Evolutionary conservation across 2,329 filamentous ascomycete genomes (phyloP).

Genomic region (Incumbomyces lentus): DNA sequence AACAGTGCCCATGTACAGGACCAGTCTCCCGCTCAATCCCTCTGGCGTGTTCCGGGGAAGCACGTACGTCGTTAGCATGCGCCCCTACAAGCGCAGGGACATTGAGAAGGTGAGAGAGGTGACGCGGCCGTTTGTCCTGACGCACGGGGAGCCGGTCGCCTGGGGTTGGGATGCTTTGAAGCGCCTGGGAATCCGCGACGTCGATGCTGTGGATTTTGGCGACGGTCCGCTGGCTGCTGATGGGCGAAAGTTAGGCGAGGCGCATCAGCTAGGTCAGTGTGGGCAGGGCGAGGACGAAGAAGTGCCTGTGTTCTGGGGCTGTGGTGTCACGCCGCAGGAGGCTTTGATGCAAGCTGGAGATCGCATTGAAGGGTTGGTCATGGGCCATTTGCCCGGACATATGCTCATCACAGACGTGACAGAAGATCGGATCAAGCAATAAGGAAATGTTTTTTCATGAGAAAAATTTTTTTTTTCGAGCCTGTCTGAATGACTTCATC

Average conservation of each 20-base stretch:
- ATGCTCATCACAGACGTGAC: constrained; percentile 49
- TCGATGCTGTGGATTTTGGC: constrained; percentile 48
- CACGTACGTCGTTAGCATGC: constrained; percentile 54
- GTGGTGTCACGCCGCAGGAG: constrained; percentile 56
- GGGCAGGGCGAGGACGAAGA: constrained; percentile 28
- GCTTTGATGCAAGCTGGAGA: constrained; percentile 46
- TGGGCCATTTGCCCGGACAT: constrained; percentile 52
- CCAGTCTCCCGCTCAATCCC: constrained; percentile 45
- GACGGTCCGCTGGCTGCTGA: constrained; percentile 33
- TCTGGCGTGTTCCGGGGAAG: constrained; percentile 47
- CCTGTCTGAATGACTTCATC: no score
- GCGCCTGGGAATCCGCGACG: constrained; percentile 44
- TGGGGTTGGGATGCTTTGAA: constrained; percentile 52
- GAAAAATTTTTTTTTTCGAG: no score
- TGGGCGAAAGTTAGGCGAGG: constrained; percentile 25
- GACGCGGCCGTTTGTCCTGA: constrained; percentile 44
- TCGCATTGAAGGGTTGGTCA: constrained; percentile 42
- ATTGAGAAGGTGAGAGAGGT: constrained; percentile 45
- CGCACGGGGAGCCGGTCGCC: constrained; percentile 55
- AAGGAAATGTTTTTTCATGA: not conserved
- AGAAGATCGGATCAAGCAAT: constrained; percentile 14
- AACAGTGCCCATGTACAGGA: constrained; percentile 54
- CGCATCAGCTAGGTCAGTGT: constrained; percentile 11
- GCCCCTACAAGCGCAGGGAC: constrained; percentile 43
- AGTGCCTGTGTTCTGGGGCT: constrained; percentile 53